Percentiles rank a stretch among this genome's conserved stretches.
Evolutionary conservation across 140 eudicot genomes (phyloP).

Genomic region (Eryngium alpinum): DNA sequence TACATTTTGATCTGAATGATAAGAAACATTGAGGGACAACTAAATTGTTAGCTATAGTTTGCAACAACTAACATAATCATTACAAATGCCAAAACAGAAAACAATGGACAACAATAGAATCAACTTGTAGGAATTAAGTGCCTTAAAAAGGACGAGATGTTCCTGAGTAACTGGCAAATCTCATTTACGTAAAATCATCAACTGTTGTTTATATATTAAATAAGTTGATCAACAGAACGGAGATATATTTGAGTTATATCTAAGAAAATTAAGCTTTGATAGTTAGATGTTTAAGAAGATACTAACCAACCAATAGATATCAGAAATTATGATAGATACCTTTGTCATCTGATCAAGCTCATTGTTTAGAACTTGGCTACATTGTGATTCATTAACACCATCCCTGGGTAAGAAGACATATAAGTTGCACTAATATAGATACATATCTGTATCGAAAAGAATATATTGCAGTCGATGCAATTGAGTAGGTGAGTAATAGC

Average conservation of each 20-base stretch:
- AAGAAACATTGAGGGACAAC: not conserved
- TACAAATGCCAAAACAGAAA: not conserved
- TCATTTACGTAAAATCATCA: not conserved
- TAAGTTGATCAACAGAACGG: not conserved
- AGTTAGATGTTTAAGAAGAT: not conserved
- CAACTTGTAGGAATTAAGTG: not conserved
- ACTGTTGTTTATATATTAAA: not conserved
- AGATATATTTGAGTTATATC: too few relatives aligned
- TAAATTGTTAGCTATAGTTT: not conserved
- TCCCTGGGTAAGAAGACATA: conserved; percentile 49
- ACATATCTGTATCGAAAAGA: not conserved
- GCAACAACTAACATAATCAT: not conserved
- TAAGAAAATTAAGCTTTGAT: not conserved
- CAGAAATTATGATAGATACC: conserved; percentile 31
- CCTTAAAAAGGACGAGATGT: not conserved
- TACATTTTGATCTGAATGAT: not conserved
- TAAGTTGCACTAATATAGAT: not conserved
- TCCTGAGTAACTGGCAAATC: not conserved
- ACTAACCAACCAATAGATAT: not conserved
- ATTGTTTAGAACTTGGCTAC: conserved; percentile 65
- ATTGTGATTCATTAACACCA: conserved; percentile 94
- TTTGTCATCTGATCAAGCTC: conserved; percentile 90
- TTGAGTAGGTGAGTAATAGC: conserved; percentile 31
- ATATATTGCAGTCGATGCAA: not conserved
- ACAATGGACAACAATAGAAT: not conserved